Conservation (phyloP, 2,329 filamentous ascomycete species). For the Westerdykella sp. region DNA sequence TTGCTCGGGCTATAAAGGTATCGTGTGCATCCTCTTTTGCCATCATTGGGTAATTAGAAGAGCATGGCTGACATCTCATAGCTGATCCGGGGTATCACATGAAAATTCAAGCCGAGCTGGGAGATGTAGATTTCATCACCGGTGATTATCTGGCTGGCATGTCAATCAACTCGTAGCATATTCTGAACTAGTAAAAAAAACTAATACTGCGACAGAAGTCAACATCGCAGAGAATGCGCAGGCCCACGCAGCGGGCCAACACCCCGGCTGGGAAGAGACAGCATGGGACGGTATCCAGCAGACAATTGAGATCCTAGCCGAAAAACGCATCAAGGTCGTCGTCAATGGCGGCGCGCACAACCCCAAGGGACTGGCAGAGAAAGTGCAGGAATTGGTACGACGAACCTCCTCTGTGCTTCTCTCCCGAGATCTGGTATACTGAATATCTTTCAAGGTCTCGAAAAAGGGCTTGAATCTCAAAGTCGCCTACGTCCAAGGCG, state of each 20-base stretch:
- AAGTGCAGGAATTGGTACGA: constrained; percentile 37
- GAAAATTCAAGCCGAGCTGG: constrained; percentile 29
- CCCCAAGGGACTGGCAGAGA: constrained; percentile 47
- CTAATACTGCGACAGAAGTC: constrained; percentile 26
- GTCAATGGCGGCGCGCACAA: constrained; percentile 54
- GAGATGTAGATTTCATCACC: constrained; percentile 38
- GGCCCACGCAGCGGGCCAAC: constrained; percentile 36
- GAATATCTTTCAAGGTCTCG: constrained; percentile 17
- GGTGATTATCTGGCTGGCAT: constrained; percentile 38
- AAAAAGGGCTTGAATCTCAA: constrained; percentile 35
- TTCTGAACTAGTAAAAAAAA: neutral
- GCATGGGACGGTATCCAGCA: constrained; percentile 46
- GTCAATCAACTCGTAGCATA: neutral
- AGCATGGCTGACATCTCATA: constrained; percentile 5
- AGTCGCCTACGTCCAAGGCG: constrained; percentile 43
- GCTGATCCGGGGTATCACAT: constrained; percentile 37
- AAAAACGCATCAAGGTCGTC: constrained; percentile 50
- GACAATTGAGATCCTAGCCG: constrained; percentile 42
- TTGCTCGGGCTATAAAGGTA: constrained; percentile 34
- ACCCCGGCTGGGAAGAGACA: constrained; percentile 43
- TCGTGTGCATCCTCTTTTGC: neutral
- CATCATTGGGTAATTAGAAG: constrained; percentile 2
- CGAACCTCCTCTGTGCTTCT: no score
- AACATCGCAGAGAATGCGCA: constrained; percentile 45
- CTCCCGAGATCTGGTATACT: neutral